A percentile compares a stretch with the other conserved stretches of the same genome.
These are phyloP conservation scores for Dendrostoma leiphaemia DNA, from an alignment of 2,329 filamentous ascomycete genomes.

Conservation along the genomic window DNA sequence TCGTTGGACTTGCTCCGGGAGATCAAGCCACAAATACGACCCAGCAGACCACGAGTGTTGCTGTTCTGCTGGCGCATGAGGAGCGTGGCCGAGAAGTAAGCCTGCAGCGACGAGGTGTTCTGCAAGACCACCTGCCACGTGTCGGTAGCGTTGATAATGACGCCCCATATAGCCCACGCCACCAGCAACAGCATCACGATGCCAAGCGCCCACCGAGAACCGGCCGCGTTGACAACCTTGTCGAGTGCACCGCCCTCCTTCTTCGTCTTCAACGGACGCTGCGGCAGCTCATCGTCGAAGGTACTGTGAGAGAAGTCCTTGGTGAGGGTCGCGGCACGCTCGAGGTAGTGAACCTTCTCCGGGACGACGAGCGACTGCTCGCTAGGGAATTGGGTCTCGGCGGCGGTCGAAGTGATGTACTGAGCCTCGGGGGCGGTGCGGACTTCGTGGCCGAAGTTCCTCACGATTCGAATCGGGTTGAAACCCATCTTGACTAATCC, in stretches of 20 bases:
- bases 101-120: conserved; percentile 34
- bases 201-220: conserved; percentile 24
- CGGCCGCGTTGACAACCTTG: conserved; percentile 20
- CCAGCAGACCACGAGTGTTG: conserved; percentile 27
- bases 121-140: conserved; percentile 36
- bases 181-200: conserved; percentile 30
- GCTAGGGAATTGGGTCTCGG: conserved; percentile 19
- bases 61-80: conserved; percentile 38
- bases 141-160: conserved; percentile 29
- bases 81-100: conserved; percentile 36
- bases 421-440: conserved; percentile 20
- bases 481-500: conserved; percentile 1
- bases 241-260: conserved; percentile 17
- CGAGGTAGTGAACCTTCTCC: conserved; percentile 14
- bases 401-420: conserved; percentile 19
- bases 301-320: conserved; percentile 13
- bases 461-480: conserved; percentile 10
- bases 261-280: neutral
- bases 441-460: conserved; percentile 17
- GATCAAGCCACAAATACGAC: conserved; percentile 29
- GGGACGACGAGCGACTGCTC: conserved; percentile 5
- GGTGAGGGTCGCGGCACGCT: conserved; percentile 17
- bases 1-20: conserved; percentile 31
- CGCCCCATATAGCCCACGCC: conserved; percentile 30
- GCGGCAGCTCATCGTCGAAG: neutral